Evolutionary conservation across 2,329 filamentous ascomycete species (phyloP).

Genomic region (Pseudopyricularia javanii): DNA sequence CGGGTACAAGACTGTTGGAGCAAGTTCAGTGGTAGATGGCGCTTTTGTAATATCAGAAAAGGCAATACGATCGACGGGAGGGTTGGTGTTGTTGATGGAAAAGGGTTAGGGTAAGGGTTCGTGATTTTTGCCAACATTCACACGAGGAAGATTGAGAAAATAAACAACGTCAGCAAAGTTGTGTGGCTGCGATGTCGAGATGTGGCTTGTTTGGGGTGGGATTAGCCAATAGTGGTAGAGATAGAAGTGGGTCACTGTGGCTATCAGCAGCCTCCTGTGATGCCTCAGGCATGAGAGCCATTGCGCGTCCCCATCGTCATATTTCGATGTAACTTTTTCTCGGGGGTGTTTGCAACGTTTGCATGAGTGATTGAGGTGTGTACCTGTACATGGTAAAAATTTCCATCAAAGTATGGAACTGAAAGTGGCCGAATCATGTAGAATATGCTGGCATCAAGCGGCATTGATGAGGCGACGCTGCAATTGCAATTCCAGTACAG

Average conservation of each 20-base stretch:
- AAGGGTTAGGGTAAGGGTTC: conserved; percentile 1
- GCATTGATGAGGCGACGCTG: neutral
- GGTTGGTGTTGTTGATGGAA: neutral
- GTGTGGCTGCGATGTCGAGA: neutral
- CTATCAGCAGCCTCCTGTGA: neutral
- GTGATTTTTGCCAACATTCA: neutral
- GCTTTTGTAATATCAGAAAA: neutral
- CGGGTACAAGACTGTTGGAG: no score
- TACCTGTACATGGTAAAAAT: no score
- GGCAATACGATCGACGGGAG: neutral
- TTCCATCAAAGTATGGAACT: neutral
- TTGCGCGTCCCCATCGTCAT: no score
- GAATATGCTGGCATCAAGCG: neutral
- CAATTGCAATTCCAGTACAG: no score
- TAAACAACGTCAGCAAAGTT: neutral
- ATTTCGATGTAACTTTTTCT: no score
- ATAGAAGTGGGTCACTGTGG: no score
- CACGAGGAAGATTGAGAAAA: neutral
- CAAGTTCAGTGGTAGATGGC: neutral
- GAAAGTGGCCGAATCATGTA: neutral
- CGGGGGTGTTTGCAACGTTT: no score
- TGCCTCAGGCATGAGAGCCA: neutral
- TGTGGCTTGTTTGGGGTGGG: neutral
- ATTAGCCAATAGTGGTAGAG: no score
- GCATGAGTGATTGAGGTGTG: no score